phyloP scores from a whole-genome alignment of 371 early-diverging fungal species.

The Mortierella sp. region DNA sequence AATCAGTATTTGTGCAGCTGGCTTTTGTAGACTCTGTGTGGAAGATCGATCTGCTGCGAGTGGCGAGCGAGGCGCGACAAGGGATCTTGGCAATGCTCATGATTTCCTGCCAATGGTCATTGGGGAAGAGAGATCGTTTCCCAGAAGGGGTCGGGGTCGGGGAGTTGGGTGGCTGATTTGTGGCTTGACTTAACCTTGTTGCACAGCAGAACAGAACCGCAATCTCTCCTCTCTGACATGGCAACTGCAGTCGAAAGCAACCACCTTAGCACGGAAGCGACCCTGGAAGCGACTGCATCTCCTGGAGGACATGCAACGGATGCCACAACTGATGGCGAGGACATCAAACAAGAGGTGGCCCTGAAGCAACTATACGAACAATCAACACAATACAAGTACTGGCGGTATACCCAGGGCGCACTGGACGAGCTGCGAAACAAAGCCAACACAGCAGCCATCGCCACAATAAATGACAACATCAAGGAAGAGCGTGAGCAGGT shows the following conservation, averaged over 20 bases:
- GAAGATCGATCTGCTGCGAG: background rate
- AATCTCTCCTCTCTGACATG: too few relatives aligned
- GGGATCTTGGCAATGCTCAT: slow-evolving; percentile 41
- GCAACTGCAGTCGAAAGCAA: slow-evolving; percentile 21
- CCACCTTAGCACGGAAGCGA: background rate
- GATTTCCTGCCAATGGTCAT: background rate
- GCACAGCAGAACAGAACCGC: too few relatives aligned
- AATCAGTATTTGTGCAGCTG: slow-evolving; percentile 2
- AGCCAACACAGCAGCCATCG: slow-evolving; percentile 66
- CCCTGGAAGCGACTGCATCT: background rate
- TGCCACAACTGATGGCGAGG: background rate
- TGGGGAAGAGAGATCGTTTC: too few relatives aligned
- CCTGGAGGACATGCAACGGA: background rate
- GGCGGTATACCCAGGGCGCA: slow-evolving; percentile 73
- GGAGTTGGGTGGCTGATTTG: too few relatives aligned
- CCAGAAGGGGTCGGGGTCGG: too few relatives aligned
- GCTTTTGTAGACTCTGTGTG: background rate
- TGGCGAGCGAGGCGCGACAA: background rate
- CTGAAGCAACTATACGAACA: slow-evolving; percentile 54
- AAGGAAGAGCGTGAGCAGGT: slow-evolving; percentile 59
- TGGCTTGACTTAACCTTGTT: too few relatives aligned
- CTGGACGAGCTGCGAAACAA: slow-evolving; percentile 70
- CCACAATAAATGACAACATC: slow-evolving; percentile 64
- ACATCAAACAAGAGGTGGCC: slow-evolving; percentile 8
- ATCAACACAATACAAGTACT: slow-evolving; percentile 76